Evolutionary conservation across 345 rosid species (phyloP).

Genomic region (Euphorbia peplus): DNA sequence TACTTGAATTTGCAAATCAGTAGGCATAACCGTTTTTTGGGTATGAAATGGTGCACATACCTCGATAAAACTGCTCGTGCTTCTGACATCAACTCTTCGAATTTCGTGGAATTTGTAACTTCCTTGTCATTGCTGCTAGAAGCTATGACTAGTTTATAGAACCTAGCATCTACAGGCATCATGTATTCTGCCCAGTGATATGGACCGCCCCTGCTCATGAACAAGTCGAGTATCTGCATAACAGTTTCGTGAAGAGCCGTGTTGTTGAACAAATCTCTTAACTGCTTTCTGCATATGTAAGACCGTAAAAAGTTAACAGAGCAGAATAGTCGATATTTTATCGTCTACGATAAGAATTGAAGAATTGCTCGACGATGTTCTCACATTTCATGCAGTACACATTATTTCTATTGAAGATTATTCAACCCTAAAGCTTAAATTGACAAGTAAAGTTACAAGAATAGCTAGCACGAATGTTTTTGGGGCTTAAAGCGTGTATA

Average conservation of each 20-base stretch:
- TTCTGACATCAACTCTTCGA: slow-evolving; percentile 78
- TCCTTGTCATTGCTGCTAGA: slow-evolving; percentile 34
- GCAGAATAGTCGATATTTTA: neutral
- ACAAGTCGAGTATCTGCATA: slow-evolving; percentile 60
- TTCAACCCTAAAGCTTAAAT: neutral
- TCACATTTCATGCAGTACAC: neutral
- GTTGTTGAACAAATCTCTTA: slow-evolving; percentile 58
- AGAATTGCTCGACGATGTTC: neutral
- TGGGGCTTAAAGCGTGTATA: neutral
- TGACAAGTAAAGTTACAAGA: neutral
- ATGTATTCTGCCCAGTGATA: slow-evolving; percentile 75
- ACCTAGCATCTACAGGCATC: slow-evolving; percentile 60
- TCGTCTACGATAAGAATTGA: neutral
- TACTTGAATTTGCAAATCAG: neutral
- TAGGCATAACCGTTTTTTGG: neutral
- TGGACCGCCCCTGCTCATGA: slow-evolving; percentile 73
- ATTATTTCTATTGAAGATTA: neutral
- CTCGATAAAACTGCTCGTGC: slow-evolving; percentile 69
- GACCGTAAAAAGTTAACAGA: neutral
- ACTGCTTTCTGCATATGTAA: slow-evolving; percentile 63
- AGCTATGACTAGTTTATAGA: slow-evolving; percentile 21
- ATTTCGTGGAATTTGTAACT: slow-evolving; percentile 42
- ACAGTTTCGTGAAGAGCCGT: slow-evolving; percentile 50
- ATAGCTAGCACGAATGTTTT: neutral
- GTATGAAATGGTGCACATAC: slow-evolving; percentile 32